Base-by-base conservation (phyloP, 306 rosid species). In the Sicyos edulis region DNA sequence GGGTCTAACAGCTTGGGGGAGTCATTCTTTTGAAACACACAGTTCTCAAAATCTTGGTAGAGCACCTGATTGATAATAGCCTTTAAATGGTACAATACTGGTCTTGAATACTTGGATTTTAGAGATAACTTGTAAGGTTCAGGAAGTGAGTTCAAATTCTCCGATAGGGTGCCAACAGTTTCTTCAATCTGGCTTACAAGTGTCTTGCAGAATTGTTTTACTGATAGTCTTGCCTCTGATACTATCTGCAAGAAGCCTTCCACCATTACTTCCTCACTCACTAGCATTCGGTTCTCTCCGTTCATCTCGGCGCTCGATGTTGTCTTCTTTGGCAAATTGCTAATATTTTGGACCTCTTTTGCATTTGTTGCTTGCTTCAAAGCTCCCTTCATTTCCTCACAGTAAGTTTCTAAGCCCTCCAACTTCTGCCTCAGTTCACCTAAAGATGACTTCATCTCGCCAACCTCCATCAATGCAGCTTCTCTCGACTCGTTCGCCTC, bases 161-260 rank as follows among this genome's bases (percentile, higher is more conserved):
- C 85, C 69, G 82, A 76, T 29, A 93, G 80, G 37, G 82, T 70
- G 10, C 57, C 80, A 79, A 90, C 98, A 11, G 70, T 87, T 76
- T 86, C 91, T 76, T 91, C 97, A 61, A 86, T 88, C 60, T 87
- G 91, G 74, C 84, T 72, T 22, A 91, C 86, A 58, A 93, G 89
- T 54, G 79, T 81, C 78, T 87, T 91, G 76, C 96, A 86, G 83
- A 93, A 93, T 65, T 93, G 97, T 73, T 84, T 91, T 47, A 89
- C 99, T 7, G 97, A 91, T 54, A 87, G 69, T 74, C 99, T 86
- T 57, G 97, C 88, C 76, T 93, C 99, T 4, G 99, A 93, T 15
- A 91, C 99, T 22, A 93, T 83, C 86, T 91, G 97, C 78, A 89
- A 82, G 84, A 93, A 91, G 2, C 92, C 99, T 75, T 93, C 99